Percentiles rank a stretch among this genome's conserved stretches.
Evolutionary conservation across 2,329 filamentous ascomycete genomes (phyloP).

Genomic region (Hymenoscyphus fraxineus): DNA sequence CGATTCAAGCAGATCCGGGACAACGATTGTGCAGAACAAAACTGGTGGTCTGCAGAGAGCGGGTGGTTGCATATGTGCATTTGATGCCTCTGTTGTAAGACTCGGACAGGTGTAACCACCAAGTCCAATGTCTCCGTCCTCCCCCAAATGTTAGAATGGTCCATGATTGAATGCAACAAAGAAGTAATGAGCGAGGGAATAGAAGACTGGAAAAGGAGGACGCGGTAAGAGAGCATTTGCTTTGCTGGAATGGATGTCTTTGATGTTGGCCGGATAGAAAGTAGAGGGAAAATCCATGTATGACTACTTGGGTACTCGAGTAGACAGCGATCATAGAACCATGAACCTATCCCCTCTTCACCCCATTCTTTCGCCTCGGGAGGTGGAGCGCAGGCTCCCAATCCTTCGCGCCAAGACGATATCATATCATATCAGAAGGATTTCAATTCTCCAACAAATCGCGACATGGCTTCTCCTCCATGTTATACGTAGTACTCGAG

Average conservation of each 20-base stretch:
- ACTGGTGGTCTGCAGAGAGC: conserved; percentile 23
- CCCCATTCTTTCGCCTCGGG: background rate
- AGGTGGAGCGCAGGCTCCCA: background rate
- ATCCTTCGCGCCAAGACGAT: background rate
- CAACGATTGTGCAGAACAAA: conserved; percentile 29
- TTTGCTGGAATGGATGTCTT: no score
- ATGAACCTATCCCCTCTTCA: no score
- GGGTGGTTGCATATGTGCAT: conserved; percentile 27
- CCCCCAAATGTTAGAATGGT: background rate
- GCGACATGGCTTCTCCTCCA: no score
- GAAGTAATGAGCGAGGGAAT: background rate
- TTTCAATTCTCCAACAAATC: no score
- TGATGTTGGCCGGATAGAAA: no score
- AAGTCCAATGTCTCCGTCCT: background rate
- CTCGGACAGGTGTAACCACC: conserved; percentile 8
- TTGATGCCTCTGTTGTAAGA: conserved; percentile 15
- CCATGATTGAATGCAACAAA: background rate
- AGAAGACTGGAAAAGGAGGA: no score
- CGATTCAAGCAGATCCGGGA: conserved; percentile 27
- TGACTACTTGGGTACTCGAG: no score
- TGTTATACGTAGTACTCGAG: no score
- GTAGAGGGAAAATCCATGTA: no score
- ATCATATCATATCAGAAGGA: no score
- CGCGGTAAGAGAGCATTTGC: no score
- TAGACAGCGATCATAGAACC: no score